These are phyloP conservation scores for Epichloe gansuensis DNA, from an alignment of 2,329 filamentous ascomycete species.

Conservation along the genomic window DNA sequence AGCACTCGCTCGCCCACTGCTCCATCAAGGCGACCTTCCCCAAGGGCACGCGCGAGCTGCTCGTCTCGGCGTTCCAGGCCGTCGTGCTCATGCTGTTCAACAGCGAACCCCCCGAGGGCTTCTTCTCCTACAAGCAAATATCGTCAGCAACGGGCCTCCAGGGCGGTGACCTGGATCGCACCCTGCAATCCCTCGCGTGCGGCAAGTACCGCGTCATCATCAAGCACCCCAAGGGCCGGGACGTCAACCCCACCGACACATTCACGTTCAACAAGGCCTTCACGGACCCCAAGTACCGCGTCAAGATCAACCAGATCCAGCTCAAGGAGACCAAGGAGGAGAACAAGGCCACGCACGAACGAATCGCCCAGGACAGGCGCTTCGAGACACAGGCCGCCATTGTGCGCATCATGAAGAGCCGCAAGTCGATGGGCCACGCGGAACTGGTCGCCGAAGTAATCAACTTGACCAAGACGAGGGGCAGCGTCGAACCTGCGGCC, in stretches of 20 bases:
- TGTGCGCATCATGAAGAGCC: conserved; percentile 91
- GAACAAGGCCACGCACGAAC: conserved; percentile 85
- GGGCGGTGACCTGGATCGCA: conserved; percentile 71
- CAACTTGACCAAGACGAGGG: conserved; percentile 72
- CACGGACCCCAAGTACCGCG: conserved; percentile 66
- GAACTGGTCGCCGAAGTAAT: conserved; percentile 88
- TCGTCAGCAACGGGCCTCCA: conserved; percentile 60
- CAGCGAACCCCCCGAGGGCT: conserved; percentile 41
- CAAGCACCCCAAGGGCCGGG: conserved; percentile 75
- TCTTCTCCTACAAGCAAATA: conserved; percentile 65
- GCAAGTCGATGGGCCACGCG: conserved; percentile 75
- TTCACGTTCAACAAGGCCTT: conserved; percentile 75
- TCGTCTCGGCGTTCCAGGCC: conserved; percentile 86
- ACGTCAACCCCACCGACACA: conserved; percentile 65
- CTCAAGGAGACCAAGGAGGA: conserved; percentile 91
- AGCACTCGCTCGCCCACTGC: conserved; percentile 84
- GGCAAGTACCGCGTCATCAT: conserved; percentile 72
- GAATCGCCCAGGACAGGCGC: conserved; percentile 76
- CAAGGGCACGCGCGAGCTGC: conserved; percentile 71
- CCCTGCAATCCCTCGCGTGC: conserved; percentile 88
- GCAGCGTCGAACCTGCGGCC: conserved; percentile 69
- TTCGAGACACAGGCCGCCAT: conserved; percentile 97
- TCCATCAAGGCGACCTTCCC: conserved; percentile 70
- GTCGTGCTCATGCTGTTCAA: conserved; percentile 89
- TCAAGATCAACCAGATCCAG: conserved; percentile 99